Percentiles rank a stretch among this genome's conserved stretches.
These are phyloP conservation scores for Eurotiales sp. DNA, from an alignment of 2,329 filamentous ascomycete species.

Conservation along the genomic window DNA sequence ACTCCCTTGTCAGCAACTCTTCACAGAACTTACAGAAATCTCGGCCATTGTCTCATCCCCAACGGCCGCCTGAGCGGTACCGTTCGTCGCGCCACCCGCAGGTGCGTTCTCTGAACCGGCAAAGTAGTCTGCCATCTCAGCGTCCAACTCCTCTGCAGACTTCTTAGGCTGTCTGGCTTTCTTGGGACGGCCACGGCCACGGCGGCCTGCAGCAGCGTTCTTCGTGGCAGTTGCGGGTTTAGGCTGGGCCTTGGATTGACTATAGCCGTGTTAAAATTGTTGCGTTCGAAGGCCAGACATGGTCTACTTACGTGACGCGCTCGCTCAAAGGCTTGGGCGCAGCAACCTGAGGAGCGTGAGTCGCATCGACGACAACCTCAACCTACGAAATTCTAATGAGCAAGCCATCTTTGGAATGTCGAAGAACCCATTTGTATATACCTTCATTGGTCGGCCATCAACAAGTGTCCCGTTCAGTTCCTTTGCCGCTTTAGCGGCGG, in stretches of 20 bases:
- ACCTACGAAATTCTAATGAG: constrained; percentile 57
- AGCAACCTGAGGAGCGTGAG: constrained; percentile 63
- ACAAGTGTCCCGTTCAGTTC: constrained; percentile 85
- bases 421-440: constrained; percentile 47
- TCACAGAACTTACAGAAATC: constrained; percentile 45
- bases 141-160: constrained; percentile 92
- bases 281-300: no score
- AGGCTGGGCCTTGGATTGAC: constrained; percentile 67
- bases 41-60: constrained; percentile 56
- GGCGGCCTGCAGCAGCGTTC: constrained; percentile 48
- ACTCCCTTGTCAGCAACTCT: no score
- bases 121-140: constrained; percentile 97
- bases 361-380: constrained; percentile 82
- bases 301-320: constrained; percentile 68
- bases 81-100: constrained; percentile 43
- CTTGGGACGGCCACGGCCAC: constrained; percentile 51
- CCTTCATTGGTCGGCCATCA: constrained; percentile 87
- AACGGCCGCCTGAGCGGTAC: constrained; percentile 45
- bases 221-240: constrained; percentile 78
- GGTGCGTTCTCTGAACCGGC: constrained; percentile 40
- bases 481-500: constrained; percentile 78
- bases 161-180: constrained; percentile 71
- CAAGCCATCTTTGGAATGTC: constrained; percentile 13
- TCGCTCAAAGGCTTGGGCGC: constrained; percentile 75
- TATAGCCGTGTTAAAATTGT: constrained; percentile 27